Percentiles rank a stretch among this genome's conserved stretches.
phyloP scores from a whole-genome alignment of 2,329 filamentous ascomycete species.

The Cladosporium austrohemisphaericum region DNA sequence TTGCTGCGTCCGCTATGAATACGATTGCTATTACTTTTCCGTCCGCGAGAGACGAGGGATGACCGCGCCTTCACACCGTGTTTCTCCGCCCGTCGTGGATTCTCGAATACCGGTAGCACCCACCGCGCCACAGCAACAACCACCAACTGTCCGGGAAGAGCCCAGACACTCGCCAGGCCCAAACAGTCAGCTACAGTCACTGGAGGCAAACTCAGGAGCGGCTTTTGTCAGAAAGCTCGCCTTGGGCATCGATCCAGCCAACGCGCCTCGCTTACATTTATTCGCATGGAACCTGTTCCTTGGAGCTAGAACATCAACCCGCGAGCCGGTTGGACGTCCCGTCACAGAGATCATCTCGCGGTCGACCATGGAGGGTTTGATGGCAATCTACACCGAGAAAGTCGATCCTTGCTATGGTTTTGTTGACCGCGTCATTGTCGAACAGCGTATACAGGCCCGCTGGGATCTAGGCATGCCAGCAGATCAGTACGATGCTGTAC shows the following conservation, averaged over 20 bases:
- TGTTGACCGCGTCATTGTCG: constrained; percentile 31
- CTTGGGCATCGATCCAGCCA: constrained; percentile 48
- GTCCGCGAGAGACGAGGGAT: constrained; percentile 29
- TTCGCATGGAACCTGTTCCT: constrained; percentile 51
- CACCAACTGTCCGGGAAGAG: constrained; percentile 4
- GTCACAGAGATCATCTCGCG: constrained; percentile 46
- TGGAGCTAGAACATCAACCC: constrained; percentile 17
- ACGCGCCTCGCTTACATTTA: constrained; percentile 47
- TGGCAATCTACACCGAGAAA: constrained; percentile 48
- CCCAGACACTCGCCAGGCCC: constrained; percentile 5
- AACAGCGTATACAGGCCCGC: constrained; percentile 28
- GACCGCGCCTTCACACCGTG: constrained; percentile 21
- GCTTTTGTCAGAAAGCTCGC: constrained; percentile 51
- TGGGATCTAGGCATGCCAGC: constrained; percentile 30
- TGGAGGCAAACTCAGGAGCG: constrained; percentile 53
- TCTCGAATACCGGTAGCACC: neutral
- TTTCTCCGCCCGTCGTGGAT: constrained; percentile 14
- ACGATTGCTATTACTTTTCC: constrained; percentile 45
- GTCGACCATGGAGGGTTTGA: constrained; percentile 43
- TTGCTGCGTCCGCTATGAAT: constrained; percentile 49
- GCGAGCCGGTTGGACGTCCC: constrained; percentile 20
- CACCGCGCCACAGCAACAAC: constrained; percentile 1
- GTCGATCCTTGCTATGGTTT: constrained; percentile 51
- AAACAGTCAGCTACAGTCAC: constrained; percentile 31
- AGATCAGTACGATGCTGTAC: constrained; percentile 42